Conservation (phyloP, 495 filamentous ascomycete genomes). For the Tuber melanosporum region DNA sequence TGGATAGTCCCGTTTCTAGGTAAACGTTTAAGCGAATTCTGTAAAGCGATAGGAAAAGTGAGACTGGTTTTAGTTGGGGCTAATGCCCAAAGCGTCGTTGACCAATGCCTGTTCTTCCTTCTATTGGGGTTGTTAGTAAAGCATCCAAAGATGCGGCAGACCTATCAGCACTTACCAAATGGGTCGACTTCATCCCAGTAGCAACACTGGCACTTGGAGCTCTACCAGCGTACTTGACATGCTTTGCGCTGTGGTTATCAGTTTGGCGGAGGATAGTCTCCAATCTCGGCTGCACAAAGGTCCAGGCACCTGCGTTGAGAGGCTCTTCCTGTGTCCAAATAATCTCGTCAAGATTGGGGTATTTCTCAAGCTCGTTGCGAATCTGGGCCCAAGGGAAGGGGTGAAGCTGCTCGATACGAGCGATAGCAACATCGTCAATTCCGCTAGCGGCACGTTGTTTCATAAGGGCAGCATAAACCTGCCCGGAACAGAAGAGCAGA, state of each 20-base stretch:
- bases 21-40: neutral
- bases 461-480: constrained; percentile 82
- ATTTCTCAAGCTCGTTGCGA: constrained; percentile 87
- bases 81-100: constrained; percentile 56
- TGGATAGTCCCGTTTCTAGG: neutral
- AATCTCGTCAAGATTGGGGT: constrained; percentile 93
- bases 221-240: constrained; percentile 94
- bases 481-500: constrained; percentile 87
- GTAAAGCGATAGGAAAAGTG: constrained; percentile 5
- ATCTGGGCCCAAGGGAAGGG: constrained; percentile 98
- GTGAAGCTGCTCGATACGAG: constrained; percentile 92
- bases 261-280: constrained; percentile 89
- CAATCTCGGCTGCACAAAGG: constrained; percentile 87
- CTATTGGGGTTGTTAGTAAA: constrained; percentile 19
- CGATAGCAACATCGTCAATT: constrained; percentile 83
- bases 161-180: constrained; percentile 46
- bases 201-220: constrained; percentile 85
- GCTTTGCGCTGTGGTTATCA: constrained; percentile 80
- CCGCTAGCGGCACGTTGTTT: constrained; percentile 83
- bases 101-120: constrained; percentile 93
- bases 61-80: constrained; percentile 5
- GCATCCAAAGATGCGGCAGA: neutral
- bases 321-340: constrained; percentile 97
- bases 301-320: constrained; percentile 92
- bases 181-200: constrained; percentile 79